These are phyloP conservation scores for Pichia sp. DNA, from an alignment of 1,139 yeast genomes.

Conservation along the genomic window DNA sequence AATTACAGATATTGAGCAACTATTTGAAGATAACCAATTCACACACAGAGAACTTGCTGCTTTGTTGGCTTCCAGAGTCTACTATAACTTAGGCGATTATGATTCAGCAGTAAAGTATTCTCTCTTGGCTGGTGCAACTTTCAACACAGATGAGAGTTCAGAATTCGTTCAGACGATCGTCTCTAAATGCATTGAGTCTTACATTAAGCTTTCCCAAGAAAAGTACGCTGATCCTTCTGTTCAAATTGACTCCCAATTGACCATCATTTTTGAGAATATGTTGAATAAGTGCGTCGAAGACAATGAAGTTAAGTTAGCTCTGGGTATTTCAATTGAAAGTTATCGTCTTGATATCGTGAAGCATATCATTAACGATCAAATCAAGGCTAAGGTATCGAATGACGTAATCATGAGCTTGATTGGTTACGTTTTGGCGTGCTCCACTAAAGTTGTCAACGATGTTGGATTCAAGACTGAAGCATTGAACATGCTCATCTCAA, in stretches of 20 bases:
- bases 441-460: constrained; percentile 54
- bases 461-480: constrained; percentile 60
- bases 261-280: constrained; percentile 77
- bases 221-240: constrained; percentile 38
- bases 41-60: constrained; percentile 77
- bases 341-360: constrained; percentile 79
- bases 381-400: constrained; percentile 28
- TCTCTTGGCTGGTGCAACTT: constrained; percentile 73
- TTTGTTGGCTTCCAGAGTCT: constrained; percentile 85
- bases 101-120: constrained; percentile 88
- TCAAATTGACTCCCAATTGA: constrained; percentile 55
- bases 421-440: constrained; percentile 70
- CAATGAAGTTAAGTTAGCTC: constrained; percentile 71
- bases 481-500: constrained; percentile 53
- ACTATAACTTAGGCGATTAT: constrained; percentile 91
- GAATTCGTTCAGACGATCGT: constrained; percentile 92
- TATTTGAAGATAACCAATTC: constrained; percentile 79
- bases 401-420: constrained; percentile 51
- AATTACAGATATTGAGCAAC: constrained; percentile 77
- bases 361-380: constrained; percentile 45
- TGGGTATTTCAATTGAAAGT: constrained; percentile 89
- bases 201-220: constrained; percentile 57
- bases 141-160: constrained; percentile 65
- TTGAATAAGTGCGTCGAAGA: constrained; percentile 65
- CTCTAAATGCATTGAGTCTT: constrained; percentile 82